Percentiles rank a stretch among this genome's conserved stretches.
Evolutionary conservation across 495 filamentous ascomycete genomes (phyloP).

Genomic region (Aspergillus panamensis): DNA sequence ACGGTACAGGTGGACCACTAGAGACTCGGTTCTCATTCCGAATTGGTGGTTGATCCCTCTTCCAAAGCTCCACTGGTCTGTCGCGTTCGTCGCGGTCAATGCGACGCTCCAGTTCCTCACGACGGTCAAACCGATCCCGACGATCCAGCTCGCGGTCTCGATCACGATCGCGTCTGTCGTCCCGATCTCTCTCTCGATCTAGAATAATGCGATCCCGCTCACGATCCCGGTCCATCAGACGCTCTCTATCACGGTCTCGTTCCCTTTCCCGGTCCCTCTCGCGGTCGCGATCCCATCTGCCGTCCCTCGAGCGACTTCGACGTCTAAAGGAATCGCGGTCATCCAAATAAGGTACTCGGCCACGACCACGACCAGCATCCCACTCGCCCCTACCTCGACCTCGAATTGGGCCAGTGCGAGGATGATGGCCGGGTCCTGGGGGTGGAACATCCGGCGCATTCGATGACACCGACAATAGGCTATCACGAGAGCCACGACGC

Average conservation of each 20-base stretch:
- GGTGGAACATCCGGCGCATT: constrained; percentile 61
- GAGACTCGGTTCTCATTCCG: constrained; percentile 43
- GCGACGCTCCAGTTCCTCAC: constrained; percentile 44
- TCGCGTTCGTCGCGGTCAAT: constrained; percentile 54
- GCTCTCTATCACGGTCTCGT: constrained; percentile 39
- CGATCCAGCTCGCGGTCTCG: constrained; percentile 36
- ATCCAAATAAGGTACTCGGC: constrained; percentile 52
- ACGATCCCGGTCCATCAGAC: constrained; percentile 27
- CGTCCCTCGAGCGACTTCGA: constrained; percentile 68
- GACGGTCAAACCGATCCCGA: constrained; percentile 45
- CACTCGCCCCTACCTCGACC: constrained; percentile 66
- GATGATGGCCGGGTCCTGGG: constrained; percentile 42
- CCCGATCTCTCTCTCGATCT: constrained; percentile 34
- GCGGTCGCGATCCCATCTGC: constrained; percentile 49
- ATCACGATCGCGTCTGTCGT: constrained; percentile 36
- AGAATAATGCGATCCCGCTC: constrained; percentile 21
- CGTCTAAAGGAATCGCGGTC: constrained; percentile 56
- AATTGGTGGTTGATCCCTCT: constrained; percentile 45
- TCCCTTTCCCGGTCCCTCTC: constrained; percentile 40
- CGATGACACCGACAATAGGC: constrained; percentile 65
- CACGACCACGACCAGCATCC: constrained; percentile 58
- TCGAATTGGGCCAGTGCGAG: constrained; percentile 55
- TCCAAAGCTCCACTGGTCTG: constrained; percentile 55
- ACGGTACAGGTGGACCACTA: constrained; percentile 26
- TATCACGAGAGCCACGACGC: constrained; percentile 57